phyloP scores from a whole-genome alignment of 2,329 filamentous ascomycete genomes.

The Aspergillus uvarum region DNA sequence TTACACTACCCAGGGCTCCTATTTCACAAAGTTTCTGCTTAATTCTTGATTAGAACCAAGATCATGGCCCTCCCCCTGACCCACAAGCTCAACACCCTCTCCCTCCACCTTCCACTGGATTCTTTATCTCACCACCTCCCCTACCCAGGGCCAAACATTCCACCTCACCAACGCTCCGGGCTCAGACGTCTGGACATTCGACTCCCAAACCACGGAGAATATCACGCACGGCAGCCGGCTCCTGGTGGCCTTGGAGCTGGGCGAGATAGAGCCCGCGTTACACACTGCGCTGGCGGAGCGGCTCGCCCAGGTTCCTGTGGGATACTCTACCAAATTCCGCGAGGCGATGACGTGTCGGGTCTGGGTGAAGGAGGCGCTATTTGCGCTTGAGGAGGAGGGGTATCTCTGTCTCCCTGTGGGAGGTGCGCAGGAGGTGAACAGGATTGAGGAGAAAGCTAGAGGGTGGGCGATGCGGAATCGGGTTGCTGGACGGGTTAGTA shows the following conservation, averaged over 20 bases:
- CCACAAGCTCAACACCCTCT: neutral
- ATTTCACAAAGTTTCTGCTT: too few relatives aligned
- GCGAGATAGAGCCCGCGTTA: neutral
- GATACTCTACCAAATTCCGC: neutral
- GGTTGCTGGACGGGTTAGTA: neutral
- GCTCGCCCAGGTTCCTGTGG: neutral
- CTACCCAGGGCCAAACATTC: neutral
- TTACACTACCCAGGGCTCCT: too few relatives aligned
- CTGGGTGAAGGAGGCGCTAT: constrained; percentile 4
- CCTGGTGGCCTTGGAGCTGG: neutral
- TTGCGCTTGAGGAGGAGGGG: neutral
- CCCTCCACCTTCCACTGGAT: constrained; percentile 1
- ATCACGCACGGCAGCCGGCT: neutral
- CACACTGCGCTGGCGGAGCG: neutral
- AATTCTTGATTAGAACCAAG: too few relatives aligned
- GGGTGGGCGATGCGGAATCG: neutral
- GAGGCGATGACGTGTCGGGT: constrained; percentile 5
- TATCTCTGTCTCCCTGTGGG: neutral
- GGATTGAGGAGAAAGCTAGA: neutral
- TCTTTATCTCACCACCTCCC: neutral
- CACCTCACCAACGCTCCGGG: neutral
- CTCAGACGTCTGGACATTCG: neutral
- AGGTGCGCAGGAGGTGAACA: neutral
- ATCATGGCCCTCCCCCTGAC: neutral
- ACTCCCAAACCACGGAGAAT: neutral